These are phyloP conservation scores for Penicillium argentinense DNA, from an alignment of 495 filamentous ascomycete genomes.

Conservation along the genomic window DNA sequence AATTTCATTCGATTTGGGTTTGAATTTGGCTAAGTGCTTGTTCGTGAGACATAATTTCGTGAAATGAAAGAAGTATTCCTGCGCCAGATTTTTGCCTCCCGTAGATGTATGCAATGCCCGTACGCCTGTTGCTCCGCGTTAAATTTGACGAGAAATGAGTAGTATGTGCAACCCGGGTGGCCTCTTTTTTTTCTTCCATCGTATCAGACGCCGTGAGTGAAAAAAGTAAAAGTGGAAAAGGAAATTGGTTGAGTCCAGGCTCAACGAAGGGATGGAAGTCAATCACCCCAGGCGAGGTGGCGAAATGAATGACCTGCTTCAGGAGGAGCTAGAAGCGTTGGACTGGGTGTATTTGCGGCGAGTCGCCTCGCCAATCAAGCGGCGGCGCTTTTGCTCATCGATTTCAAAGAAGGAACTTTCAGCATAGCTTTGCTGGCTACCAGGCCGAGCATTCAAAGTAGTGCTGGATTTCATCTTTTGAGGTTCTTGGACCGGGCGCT, in stretches of 20 bases:
- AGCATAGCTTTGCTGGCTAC: constrained; percentile 24
- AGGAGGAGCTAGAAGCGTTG: constrained; percentile 8
- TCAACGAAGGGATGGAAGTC: constrained; percentile 4
- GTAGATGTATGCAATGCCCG: constrained; percentile 14
- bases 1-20: too few species aligned
- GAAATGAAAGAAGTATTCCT: constrained; percentile 4
- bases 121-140: constrained; percentile 19
- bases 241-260: constrained; percentile 6
- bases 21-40: constrained; percentile 2
- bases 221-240: constrained; percentile 1
- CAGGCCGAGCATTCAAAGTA: constrained; percentile 29
- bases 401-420: constrained; percentile 45
- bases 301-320: not conserved
- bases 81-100: constrained; percentile 16
- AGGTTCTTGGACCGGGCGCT: constrained; percentile 32
- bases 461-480: constrained; percentile 53
- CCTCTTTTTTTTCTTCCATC: constrained; percentile 13
- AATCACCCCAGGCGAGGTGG: not conserved
- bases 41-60: constrained; percentile 20
- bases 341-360: constrained; percentile 40
- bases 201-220: constrained; percentile 10
- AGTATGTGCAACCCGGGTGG: constrained; percentile 15
- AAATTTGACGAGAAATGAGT: constrained; percentile 8
- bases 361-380: constrained; percentile 49
- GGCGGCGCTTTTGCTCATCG: constrained; percentile 48